Conservation (phyloP, 768 basidiomycete genomes). For the Serpula lacrymans region DNA sequence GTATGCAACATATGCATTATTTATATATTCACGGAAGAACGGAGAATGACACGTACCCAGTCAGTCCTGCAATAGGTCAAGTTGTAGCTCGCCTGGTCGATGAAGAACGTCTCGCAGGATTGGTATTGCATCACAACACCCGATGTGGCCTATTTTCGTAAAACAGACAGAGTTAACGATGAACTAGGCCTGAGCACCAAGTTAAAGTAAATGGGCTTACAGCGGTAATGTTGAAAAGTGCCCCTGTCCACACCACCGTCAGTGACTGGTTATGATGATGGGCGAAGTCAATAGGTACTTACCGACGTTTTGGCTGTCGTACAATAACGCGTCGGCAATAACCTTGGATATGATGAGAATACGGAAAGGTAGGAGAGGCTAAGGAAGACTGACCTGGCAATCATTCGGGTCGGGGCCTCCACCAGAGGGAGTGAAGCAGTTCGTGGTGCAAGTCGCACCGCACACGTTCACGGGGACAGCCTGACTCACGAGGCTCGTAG, state of each 20-base stretch:
- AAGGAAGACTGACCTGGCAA: slow-evolving; percentile 42
- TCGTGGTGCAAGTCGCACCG: slow-evolving; percentile 36
- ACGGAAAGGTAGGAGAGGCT: too few relatives aligned
- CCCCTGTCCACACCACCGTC: slow-evolving; percentile 2
- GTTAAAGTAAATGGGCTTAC: neutral
- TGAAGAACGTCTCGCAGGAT: slow-evolving; percentile 45
- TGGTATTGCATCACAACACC: slow-evolving; percentile 36
- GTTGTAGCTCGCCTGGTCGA: slow-evolving; percentile 40
- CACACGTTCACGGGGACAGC: slow-evolving; percentile 38
- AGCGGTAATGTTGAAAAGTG: slow-evolving; percentile 7
- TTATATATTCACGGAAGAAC: neutral
- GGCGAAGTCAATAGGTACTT: too few relatives aligned
- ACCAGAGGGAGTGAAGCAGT: slow-evolving; percentile 44
- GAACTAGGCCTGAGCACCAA: too few relatives aligned
- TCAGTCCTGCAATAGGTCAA: slow-evolving; percentile 45
- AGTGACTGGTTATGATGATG: too few relatives aligned
- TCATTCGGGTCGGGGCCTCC: slow-evolving; percentile 48
- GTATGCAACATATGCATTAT: neutral
- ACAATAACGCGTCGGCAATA: slow-evolving; percentile 48
- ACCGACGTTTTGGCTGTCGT: slow-evolving; percentile 43
- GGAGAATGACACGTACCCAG: slow-evolving; percentile 32
- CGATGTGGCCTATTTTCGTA: slow-evolving; percentile 24
- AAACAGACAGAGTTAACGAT: too few relatives aligned
- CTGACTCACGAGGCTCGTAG: slow-evolving; percentile 11
- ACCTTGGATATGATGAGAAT: too few relatives aligned